A percentile compares a stretch with the other conserved stretches of the same genome.
phyloP scores from a whole-genome alignment of 2,329 filamentous ascomycete species.

The Phialemoniopsis sp. region DNA sequence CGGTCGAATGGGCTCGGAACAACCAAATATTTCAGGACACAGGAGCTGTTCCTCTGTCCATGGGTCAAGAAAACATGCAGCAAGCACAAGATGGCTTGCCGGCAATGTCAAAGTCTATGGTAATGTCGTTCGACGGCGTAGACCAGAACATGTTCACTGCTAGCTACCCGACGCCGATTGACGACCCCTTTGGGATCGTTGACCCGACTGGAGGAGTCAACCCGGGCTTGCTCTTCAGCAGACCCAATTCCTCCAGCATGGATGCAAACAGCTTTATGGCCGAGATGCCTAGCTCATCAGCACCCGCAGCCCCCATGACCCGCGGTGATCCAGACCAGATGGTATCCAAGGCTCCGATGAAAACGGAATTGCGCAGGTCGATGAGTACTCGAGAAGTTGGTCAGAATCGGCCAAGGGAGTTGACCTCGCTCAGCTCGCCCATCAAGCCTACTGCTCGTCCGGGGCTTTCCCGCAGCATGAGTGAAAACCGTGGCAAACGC shows the following conservation, averaged over 20 bases:
- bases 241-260: conserved; percentile 43
- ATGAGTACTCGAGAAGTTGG: conserved; percentile 38
- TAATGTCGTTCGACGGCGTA: too few species aligned
- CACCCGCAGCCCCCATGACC: conserved; percentile 6
- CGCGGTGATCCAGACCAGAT: conserved; percentile 16
- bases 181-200: conserved; percentile 47
- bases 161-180: conserved; percentile 37
- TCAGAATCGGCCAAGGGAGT: conserved; percentile 35
- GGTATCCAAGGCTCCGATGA: conserved; percentile 21
- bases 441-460: conserved; percentile 42
- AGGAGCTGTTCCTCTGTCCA: conserved; percentile 19
- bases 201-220: conserved; percentile 47
- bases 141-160: conserved; percentile 25
- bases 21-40: conserved; percentile 52
- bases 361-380: conserved; percentile 37
- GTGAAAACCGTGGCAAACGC: conserved; percentile 47
- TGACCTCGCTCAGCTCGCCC: conserved; percentile 42
- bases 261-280: conserved; percentile 26
- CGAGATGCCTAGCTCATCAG: conserved; percentile 15
- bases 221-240: conserved; percentile 54
- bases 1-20: conserved; percentile 53
- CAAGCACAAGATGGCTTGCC: too few species aligned
- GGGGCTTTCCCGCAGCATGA: conserved; percentile 49
- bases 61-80: conserved; percentile 13
- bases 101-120: too few species aligned